A percentile compares a stretch with the other conserved stretches of the same genome.
Evolutionary conservation across 208 protist species (phyloP).

Genomic region (Crithidia mellificae): DNA sequence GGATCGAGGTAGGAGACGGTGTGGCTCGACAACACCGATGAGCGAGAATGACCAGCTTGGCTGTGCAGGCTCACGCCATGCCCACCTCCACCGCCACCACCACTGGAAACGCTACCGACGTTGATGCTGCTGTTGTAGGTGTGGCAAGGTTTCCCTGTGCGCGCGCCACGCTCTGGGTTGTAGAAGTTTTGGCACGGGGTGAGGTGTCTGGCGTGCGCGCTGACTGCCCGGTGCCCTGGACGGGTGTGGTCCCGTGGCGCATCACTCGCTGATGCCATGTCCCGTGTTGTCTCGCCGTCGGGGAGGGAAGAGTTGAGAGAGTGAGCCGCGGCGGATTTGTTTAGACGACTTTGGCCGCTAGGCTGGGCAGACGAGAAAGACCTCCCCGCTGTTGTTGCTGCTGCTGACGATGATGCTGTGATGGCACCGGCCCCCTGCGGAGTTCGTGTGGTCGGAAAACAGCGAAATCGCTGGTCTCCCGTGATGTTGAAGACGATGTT

Average conservation of each 20-base stretch:
- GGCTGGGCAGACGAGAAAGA: too few relatives aligned
- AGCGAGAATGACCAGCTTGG: background rate
- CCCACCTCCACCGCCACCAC: background rate
- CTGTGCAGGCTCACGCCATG: background rate
- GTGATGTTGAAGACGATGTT: constrained; percentile 82
- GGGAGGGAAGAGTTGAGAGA: too few relatives aligned
- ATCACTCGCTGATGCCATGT: background rate
- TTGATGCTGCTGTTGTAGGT: too few relatives aligned
- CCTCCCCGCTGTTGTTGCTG: background rate
- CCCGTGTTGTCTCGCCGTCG: too few relatives aligned
- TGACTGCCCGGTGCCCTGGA: background rate
- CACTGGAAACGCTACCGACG: too few relatives aligned
- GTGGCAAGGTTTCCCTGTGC: too few relatives aligned
- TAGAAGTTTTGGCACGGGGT: constrained; percentile 13
- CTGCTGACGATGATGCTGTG: background rate
- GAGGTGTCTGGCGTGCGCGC: background rate
- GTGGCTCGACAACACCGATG: constrained; percentile 35
- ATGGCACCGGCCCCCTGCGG: constrained; percentile 22
- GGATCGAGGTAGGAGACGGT: constrained; percentile 53
- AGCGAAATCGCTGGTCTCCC: constrained; percentile 75
- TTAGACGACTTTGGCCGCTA: too few relatives aligned
- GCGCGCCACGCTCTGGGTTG: constrained; percentile 11
- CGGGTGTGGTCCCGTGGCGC: too few relatives aligned
- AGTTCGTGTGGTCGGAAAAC: constrained; percentile 20
- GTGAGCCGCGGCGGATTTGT: too few relatives aligned